Conservation (phyloP, 495 filamentous ascomycete species). For the Aspergillus olivimuriae region DNA sequence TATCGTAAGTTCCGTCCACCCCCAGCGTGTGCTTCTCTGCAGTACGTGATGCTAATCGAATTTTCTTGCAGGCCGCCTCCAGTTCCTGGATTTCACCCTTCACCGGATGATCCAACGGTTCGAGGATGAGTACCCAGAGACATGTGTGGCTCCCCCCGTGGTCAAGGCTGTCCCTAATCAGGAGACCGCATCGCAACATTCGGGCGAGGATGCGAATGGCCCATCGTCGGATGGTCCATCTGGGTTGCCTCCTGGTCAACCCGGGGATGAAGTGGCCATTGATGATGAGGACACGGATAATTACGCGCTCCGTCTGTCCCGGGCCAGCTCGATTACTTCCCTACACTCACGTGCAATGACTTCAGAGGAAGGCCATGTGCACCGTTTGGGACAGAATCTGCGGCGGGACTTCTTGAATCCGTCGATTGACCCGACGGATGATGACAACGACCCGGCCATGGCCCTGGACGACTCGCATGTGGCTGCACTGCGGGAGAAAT, state of each 20-base stretch:
- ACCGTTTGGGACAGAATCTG: slow-evolving; percentile 76
- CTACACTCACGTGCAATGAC: slow-evolving; percentile 71
- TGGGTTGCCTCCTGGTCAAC: slow-evolving; percentile 26
- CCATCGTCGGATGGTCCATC: slow-evolving; percentile 22
- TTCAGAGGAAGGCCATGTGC: slow-evolving; percentile 83
- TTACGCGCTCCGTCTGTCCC: slow-evolving; percentile 49
- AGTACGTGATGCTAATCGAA: slow-evolving; percentile 13
- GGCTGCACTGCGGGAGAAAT: slow-evolving; percentile 47
- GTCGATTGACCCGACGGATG: slow-evolving; percentile 27
- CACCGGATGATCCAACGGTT: slow-evolving; percentile 89
- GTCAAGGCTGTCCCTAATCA: slow-evolving; percentile 17
- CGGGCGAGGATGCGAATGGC: slow-evolving; percentile 32
- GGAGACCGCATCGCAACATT: slow-evolving; percentile 35
- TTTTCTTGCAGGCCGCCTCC: slow-evolving; percentile 56
- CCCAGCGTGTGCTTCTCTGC: background rate
- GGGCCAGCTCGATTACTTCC: slow-evolving; percentile 72
- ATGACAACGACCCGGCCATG: slow-evolving; percentile 27
- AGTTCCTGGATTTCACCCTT: slow-evolving; percentile 86
- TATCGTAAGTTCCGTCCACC: slow-evolving; percentile 56
- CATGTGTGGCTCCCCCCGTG: slow-evolving; percentile 43
- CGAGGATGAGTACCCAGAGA: slow-evolving; percentile 93
- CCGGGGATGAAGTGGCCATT: slow-evolving; percentile 34
- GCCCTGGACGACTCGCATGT: slow-evolving; percentile 53
- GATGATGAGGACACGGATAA: slow-evolving; percentile 45
- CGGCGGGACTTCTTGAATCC: slow-evolving; percentile 60